A percentile compares a stretch with the other conserved stretches of the same genome.
These are phyloP conservation scores for Dentipellis fragilis DNA, from an alignment of 768 basidiomycete species.

Conservation along the genomic window DNA sequence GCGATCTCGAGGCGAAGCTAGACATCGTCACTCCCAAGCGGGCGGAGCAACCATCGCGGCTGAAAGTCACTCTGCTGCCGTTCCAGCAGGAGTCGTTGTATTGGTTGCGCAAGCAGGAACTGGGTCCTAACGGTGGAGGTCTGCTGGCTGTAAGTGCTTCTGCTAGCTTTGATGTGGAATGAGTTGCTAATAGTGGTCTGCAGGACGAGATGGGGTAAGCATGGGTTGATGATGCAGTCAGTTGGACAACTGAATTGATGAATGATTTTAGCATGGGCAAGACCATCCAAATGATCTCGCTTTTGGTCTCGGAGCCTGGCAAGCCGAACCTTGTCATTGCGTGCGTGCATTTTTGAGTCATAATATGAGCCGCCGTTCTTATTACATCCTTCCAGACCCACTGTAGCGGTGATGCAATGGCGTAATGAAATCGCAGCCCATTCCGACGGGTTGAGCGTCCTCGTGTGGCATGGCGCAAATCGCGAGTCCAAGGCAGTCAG, in stretches of 20 bases:
- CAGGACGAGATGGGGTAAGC: slow-evolving; percentile 88
- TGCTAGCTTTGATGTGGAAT: not conserved
- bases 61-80: slow-evolving; percentile 80
- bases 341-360: slow-evolving; percentile 29
- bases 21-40: slow-evolving; percentile 53
- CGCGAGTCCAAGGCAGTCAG: slow-evolving; percentile 56
- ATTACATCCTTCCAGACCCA: slow-evolving; percentile 24
- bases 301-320: slow-evolving; percentile 67
- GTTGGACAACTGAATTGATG: slow-evolving; percentile 3
- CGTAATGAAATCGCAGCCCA: slow-evolving; percentile 85
- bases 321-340: slow-evolving; percentile 91
- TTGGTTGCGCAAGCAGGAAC: slow-evolving; percentile 96
- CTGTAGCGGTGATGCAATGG: slow-evolving; percentile 71
- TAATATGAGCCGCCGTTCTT: not conserved
- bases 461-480: slow-evolving; percentile 85
- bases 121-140: slow-evolving; percentile 79
- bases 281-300: slow-evolving; percentile 92
- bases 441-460: slow-evolving; percentile 73
- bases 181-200: slow-evolving; percentile 2
- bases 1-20: slow-evolving; percentile 61
- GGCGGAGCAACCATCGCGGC: slow-evolving; percentile 69
- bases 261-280: slow-evolving; percentile 66
- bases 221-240: not conserved
- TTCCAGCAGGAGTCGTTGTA: slow-evolving; percentile 92
- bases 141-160: slow-evolving; percentile 74